Evolutionary conservation across 2,329 filamentous ascomycete genomes (phyloP), one percentile per base, ranked within the genome.

Genomic region (Dendryphion nanum): DNA sequence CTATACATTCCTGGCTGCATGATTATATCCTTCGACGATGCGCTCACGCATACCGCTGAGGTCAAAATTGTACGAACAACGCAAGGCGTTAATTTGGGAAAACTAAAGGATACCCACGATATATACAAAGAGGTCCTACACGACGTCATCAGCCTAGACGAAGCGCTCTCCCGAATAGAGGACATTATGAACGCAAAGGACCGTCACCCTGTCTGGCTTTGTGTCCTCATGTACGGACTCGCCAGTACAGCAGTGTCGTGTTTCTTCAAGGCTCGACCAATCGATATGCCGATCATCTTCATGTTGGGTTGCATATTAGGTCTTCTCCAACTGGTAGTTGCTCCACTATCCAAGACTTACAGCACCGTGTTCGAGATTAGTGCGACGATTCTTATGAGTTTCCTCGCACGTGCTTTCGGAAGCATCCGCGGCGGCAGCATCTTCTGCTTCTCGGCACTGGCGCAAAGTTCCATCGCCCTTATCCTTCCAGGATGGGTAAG

Each of bases 1-100:
- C 72, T 95, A 13, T 95, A 95, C 58, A 79, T 95, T 5, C 89
- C 89, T 0, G 87, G 86, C 0, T 93, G 86, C 57, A 95, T 95
- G 89, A 85, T 95, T 42, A 86, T 95, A 58, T 91, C 86, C 4
- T 95, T 95, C 57, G 89, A 80, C 55, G 86, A 90, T 59, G 59
- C 66, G 6, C 60, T 74, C 3, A 86, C 83, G 0, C 84, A 89
- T 53, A 88, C 85, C 0, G 83, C 84, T n/a, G 84, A 88, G 59
- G 84, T 89, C 47, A 86, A 86, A 67, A 75, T 89, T 30, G 81
- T 89, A 12, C 78, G 82, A n/a, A 76, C 79, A 0, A 66, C 70
- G 0, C 83, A 87, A 53, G 84, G 83, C 1, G 75, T 89, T 17
- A 81, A 89, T 55, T 71, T 90, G 1, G 85, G 83, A 23, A 85